Evolutionary conservation across 768 basidiomycete species (phyloP).

Genomic region (Mycena chlorophos): DNA sequence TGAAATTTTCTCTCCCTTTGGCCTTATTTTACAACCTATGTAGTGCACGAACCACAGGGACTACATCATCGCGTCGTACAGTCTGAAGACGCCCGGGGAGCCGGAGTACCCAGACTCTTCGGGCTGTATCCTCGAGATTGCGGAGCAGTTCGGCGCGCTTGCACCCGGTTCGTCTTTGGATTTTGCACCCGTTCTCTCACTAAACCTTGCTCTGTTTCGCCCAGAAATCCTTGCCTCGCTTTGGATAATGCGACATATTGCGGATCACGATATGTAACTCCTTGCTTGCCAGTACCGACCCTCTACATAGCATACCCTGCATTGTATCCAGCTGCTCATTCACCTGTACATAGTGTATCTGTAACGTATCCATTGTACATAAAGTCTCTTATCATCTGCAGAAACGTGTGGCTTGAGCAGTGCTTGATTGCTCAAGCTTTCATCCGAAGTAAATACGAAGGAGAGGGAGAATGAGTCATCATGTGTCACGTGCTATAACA

Average conservation of each 20-base stretch:
- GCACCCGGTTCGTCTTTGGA: constrained; percentile 45
- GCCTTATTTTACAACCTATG: constrained; percentile 2
- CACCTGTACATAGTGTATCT: no score
- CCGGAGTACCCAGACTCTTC: constrained; percentile 55
- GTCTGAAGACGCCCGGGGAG: constrained; percentile 54
- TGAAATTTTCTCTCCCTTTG: constrained; percentile 6
- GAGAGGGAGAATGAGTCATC: no score
- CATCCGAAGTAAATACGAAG: no score
- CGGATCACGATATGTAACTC: constrained; percentile 37
- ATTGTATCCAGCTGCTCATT: no score
- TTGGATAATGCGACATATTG: constrained; percentile 66
- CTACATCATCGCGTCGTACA: constrained; percentile 60
- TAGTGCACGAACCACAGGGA: constrained; percentile 58
- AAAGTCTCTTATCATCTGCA: no score
- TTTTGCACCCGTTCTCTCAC: neutral
- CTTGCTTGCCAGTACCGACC: neutral
- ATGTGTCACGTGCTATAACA: no score
- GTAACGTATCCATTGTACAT: no score
- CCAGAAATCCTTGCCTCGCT: constrained; percentile 62
- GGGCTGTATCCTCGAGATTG: constrained; percentile 62
- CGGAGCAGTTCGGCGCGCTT: constrained; percentile 57
- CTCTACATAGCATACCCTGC: neutral
- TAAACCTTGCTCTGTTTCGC: constrained; percentile 6
- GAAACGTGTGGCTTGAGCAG: no score
- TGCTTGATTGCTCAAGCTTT: no score